Conservation (phyloP, 495 filamentous ascomycete genomes). For the Hypoxylon cercidicola region DNA sequence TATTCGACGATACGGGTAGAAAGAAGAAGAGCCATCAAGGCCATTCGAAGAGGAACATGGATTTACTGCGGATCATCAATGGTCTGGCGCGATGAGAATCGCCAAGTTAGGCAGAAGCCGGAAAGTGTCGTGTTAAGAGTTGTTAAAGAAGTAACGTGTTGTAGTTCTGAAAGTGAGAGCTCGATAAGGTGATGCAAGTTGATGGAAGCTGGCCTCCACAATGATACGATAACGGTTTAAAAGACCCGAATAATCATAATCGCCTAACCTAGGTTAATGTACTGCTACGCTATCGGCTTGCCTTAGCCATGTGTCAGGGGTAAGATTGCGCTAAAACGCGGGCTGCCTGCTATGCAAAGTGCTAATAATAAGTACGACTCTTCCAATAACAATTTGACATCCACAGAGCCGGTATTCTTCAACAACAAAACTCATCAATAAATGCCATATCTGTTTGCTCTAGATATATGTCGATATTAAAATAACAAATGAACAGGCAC, state of each 20-base stretch:
- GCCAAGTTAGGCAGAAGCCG: background rate
- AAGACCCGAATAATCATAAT: constrained; percentile 5
- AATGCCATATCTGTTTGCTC: too few relatives aligned
- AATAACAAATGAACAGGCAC: too few relatives aligned
- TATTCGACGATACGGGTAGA: constrained; percentile 9
- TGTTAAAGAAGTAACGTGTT: background rate
- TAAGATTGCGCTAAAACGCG: constrained; percentile 27
- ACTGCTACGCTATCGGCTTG: constrained; percentile 5
- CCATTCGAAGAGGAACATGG: constrained; percentile 8
- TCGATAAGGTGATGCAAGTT: constrained; percentile 1
- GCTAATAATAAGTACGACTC: background rate
- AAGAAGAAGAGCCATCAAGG: constrained; percentile 30
- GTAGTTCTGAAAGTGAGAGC: too few relatives aligned
- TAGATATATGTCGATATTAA: too few relatives aligned
- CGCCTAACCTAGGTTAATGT: background rate
- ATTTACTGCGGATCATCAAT: constrained; percentile 7
- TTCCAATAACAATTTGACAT: too few relatives aligned
- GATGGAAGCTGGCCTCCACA: constrained; percentile 21
- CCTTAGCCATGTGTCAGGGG: constrained; percentile 30
- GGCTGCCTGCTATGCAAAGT: constrained; percentile 3
- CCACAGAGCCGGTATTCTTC: too few relatives aligned
- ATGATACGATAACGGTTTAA: constrained; percentile 15
- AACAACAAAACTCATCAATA: too few relatives aligned
- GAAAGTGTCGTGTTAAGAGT: background rate
- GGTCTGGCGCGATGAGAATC: background rate